A percentile compares a stretch with the other conserved stretches of the same genome.
These are phyloP conservation scores for Aspergillus hortae DNA, from an alignment of 2,329 filamentous ascomycete species.

Conservation along the genomic window DNA sequence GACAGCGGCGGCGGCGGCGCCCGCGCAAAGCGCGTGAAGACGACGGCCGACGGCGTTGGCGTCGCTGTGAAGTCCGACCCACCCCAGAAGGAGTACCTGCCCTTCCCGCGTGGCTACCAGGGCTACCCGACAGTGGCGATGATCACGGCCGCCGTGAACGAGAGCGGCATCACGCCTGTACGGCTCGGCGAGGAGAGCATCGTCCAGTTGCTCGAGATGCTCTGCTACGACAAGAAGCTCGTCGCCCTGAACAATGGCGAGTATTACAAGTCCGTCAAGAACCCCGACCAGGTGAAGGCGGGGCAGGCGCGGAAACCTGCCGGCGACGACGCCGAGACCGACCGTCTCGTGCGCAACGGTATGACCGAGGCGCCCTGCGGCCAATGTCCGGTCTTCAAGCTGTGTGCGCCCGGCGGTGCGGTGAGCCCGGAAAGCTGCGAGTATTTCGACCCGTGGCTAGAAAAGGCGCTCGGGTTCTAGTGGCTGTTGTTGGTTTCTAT, in stretches of 20 bases:
- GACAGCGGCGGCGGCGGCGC: slow-evolving; percentile 24
- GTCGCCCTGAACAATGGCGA: slow-evolving; percentile 55
- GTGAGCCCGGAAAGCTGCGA: slow-evolving; percentile 87
- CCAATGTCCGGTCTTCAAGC: slow-evolving; percentile 84
- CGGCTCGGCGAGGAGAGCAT: slow-evolving; percentile 70
- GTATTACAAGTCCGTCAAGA: slow-evolving; percentile 48
- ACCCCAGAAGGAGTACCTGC: slow-evolving; percentile 39
- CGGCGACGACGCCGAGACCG: slow-evolving; percentile 25
- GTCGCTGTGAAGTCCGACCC: slow-evolving; percentile 27
- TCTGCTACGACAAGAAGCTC: slow-evolving; percentile 82
- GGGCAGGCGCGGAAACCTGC: slow-evolving; percentile 31
- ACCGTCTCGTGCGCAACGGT: slow-evolving; percentile 60
- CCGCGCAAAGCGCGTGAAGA: slow-evolving; percentile 41
- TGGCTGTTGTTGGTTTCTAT: neutral
- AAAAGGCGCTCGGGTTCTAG: slow-evolving; percentile 35
- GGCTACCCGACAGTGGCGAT: slow-evolving; percentile 77
- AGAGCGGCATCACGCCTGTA: slow-evolving; percentile 67
- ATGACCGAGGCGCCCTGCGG: slow-evolving; percentile 89
- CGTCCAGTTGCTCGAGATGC: slow-evolving; percentile 78
- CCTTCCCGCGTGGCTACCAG: slow-evolving; percentile 62
- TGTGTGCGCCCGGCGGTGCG: slow-evolving; percentile 86
- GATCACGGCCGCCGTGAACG: slow-evolving; percentile 71
- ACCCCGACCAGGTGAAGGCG: slow-evolving; percentile 34
- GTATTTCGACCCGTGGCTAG: slow-evolving; percentile 86
- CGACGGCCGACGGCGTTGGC: slow-evolving; percentile 25